These are phyloP conservation scores for Fusarium sp. DNA, from an alignment of 2,329 filamentous ascomycete species.

Conservation along the genomic window DNA sequence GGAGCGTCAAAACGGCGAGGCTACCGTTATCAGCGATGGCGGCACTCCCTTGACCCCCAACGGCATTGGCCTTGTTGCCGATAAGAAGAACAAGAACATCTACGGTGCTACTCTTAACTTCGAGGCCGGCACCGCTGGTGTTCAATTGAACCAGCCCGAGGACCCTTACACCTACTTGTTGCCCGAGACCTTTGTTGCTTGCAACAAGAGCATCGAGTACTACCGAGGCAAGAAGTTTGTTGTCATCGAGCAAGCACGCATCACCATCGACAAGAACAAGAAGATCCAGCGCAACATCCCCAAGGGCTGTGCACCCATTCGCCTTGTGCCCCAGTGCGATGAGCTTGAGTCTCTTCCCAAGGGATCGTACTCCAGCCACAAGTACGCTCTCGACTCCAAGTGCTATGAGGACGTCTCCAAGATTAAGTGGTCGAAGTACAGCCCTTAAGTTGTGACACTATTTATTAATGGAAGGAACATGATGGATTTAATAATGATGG, in stretches of 20 bases:
- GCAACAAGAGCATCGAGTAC: constrained; percentile 56
- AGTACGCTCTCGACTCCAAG: constrained; percentile 51
- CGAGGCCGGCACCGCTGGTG: constrained; percentile 52
- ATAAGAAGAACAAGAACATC: constrained; percentile 50
- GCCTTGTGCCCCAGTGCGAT: constrained; percentile 58
- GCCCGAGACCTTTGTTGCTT: constrained; percentile 56
- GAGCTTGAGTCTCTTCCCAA: constrained; percentile 51
- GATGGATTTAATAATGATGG: constrained; percentile 33
- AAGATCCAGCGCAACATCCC: constrained; percentile 43
- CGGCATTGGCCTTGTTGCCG: constrained; percentile 49
- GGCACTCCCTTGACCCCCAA: constrained; percentile 54
- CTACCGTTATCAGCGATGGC: constrained; percentile 55
- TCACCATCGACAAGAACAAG: constrained; percentile 38
- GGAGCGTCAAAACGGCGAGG: constrained; percentile 47
- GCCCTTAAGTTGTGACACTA: constrained; percentile 12
- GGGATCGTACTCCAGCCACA: constrained; percentile 53
- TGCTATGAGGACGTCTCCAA: constrained; percentile 56
- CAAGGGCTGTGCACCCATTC: constrained; percentile 55
- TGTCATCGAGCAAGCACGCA: constrained; percentile 54
- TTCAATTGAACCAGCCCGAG: constrained; percentile 46
- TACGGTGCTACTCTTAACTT: constrained; percentile 46
- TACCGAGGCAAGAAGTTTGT: constrained; percentile 53
- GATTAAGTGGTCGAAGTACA: constrained; percentile 45
- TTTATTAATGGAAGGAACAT: background rate
- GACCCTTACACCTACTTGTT: constrained; percentile 46